These are phyloP conservation scores for Pezicula carpinea DNA, from an alignment of 2,329 filamentous ascomycete species.

Conservation along the genomic window DNA sequence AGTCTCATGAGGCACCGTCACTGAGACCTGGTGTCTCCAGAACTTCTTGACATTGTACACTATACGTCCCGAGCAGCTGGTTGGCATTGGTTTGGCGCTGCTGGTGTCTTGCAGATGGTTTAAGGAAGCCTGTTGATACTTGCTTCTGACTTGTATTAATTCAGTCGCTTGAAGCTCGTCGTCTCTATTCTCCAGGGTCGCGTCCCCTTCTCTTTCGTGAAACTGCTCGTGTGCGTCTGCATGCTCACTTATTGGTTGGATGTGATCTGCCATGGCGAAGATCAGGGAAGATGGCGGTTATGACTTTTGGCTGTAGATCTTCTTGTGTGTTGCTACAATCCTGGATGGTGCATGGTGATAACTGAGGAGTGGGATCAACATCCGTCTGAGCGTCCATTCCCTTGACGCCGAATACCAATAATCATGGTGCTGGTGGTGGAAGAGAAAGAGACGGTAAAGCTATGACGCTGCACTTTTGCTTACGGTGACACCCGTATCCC, in stretches of 20 bases:
- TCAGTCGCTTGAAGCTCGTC: constrained; percentile 23
- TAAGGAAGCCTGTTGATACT: constrained; percentile 21
- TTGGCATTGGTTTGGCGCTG: constrained; percentile 11
- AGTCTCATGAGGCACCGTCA: constrained; percentile 43
- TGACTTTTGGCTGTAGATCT: too few relatives aligned
- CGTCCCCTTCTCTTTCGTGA: not conserved
- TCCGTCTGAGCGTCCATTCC: too few relatives aligned
- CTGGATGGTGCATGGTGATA: too few relatives aligned
- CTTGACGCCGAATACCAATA: too few relatives aligned
- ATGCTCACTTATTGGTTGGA: not conserved
- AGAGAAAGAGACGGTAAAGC: too few relatives aligned
- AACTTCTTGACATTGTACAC: constrained; percentile 29
- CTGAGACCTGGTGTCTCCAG: constrained; percentile 44
- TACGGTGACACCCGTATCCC: too few relatives aligned
- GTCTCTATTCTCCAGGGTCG: constrained; percentile 11
- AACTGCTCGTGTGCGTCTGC: not conserved
- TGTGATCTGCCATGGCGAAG: not conserved
- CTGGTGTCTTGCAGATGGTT: constrained; percentile 7
- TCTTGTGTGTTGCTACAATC: too few relatives aligned
- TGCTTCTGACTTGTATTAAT: constrained; percentile 16
- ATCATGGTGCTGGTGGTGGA: too few relatives aligned
- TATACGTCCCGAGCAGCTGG: constrained; percentile 14
- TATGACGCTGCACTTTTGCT: too few relatives aligned
- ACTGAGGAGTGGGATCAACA: too few relatives aligned
- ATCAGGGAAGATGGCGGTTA: too few relatives aligned